Evolutionary conservation across 371 early-diverging fungal species (phyloP).

Genomic region (Rhizopus delemar): DNA sequence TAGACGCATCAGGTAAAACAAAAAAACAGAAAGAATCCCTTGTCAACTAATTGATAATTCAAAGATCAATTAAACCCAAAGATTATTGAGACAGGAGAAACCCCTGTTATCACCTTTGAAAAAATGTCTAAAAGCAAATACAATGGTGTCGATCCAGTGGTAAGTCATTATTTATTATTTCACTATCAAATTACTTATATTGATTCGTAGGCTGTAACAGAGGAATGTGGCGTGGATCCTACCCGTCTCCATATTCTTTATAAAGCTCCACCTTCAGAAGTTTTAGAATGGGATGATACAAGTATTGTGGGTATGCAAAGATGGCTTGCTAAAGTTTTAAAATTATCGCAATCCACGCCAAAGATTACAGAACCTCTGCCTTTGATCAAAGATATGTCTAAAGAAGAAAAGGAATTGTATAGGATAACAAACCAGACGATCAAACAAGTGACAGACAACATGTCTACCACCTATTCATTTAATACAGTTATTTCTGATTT

Average conservation of each 20-base stretch:
- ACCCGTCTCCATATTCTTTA: constrained; percentile 87
- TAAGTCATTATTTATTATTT: constrained; percentile 21
- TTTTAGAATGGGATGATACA: constrained; percentile 87
- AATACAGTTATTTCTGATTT: constrained; percentile 82
- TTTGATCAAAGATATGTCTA: constrained; percentile 43
- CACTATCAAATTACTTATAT: background rate
- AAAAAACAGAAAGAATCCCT: background rate
- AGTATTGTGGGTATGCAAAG: constrained; percentile 92
- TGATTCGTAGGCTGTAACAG: constrained; percentile 56
- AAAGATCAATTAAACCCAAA: constrained; percentile 57
- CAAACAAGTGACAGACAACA: constrained; percentile 63
- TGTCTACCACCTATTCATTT: constrained; percentile 65
- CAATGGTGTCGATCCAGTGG: constrained; percentile 90
- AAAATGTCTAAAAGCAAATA: constrained; percentile 97
- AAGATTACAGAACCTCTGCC: constrained; percentile 1
- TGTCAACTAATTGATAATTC: background rate
- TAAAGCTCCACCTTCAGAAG: constrained; percentile 89
- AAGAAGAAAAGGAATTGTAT: constrained; percentile 62
- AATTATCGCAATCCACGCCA: constrained; percentile 20
- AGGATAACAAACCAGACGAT: constrained; percentile 43
- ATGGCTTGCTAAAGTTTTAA: constrained; percentile 67
- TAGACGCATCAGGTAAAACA: constrained; percentile 58
- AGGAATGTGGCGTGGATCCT: constrained; percentile 79
- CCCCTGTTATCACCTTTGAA: constrained; percentile 72
- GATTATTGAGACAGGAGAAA: constrained; percentile 63